These are phyloP conservation scores for Fusarium verrucosum DNA, from an alignment of 2,329 filamentous ascomycete species.

Conservation along the genomic window DNA sequence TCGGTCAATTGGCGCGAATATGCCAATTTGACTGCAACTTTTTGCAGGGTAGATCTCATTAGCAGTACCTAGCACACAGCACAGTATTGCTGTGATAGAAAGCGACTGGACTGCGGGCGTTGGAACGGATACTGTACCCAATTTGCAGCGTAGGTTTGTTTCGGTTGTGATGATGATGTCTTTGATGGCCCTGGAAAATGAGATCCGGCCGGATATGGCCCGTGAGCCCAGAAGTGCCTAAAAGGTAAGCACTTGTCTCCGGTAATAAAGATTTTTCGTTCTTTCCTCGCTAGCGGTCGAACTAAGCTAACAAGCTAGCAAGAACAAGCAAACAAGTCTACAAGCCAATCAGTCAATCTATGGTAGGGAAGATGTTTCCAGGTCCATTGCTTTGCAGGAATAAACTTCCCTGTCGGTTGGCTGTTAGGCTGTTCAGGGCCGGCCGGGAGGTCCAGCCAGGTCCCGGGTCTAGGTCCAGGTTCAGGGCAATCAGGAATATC, in stretches of 20 bases:
- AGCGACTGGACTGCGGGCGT: constrained; percentile 18
- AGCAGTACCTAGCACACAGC: not conserved
- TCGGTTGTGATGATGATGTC: constrained; percentile 6
- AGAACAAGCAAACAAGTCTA: not conserved
- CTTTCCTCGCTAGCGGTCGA: not conserved
- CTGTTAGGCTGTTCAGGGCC: not conserved
- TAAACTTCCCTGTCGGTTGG: constrained; percentile 2
- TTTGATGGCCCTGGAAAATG: constrained; percentile 5
- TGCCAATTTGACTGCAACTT: constrained; percentile 5
- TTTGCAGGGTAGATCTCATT: not conserved
- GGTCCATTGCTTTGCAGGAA: constrained; percentile 18
- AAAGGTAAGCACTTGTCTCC: constrained; percentile 5
- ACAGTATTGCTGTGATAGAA: constrained; percentile 1
- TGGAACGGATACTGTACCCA: constrained; percentile 8
- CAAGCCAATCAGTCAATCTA: not conserved
- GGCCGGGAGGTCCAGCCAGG: not conserved
- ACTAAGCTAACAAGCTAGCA: not conserved
- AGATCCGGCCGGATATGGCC: constrained; percentile 21
- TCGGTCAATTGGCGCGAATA: not conserved
- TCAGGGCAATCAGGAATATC: constrained; percentile 15
- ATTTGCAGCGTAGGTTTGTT: not conserved
- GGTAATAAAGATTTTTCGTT: constrained; percentile 11
- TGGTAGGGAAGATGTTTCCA: not conserved
- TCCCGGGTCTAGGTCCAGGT: constrained; percentile 1
- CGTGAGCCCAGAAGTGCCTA: not conserved